Base-by-base conservation (phyloP, 306 rosid genomes). In the Datisca glomerata region DNA sequence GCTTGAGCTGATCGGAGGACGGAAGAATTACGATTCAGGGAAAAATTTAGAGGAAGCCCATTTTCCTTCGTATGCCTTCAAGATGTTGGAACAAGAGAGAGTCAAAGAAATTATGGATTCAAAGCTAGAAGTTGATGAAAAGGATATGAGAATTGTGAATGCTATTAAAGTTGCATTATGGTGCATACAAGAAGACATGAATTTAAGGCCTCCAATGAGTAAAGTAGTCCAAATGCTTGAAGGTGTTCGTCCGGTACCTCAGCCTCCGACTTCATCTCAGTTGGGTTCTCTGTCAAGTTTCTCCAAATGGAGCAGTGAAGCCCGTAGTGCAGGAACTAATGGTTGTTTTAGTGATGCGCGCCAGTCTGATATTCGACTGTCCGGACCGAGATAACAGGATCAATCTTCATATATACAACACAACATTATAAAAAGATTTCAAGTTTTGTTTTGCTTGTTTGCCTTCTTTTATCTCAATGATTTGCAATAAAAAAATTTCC, bases 111-210 rank as follows among this genome's bases (percentile, higher is more conserved):
- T 79, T 43, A 24, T 74, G 54, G 84, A 75, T 18, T 31, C 59
- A 24, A 61, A 63, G 66, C 70, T 75, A 14, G 80, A 66, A 25
- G 59, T 75, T 43, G 67, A 75, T 52, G 81, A 72, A 33, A 47
- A 49, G 9, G 69, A 63, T 28, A 50, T 41, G n/a, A 36, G 63
- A 37, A 63, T 55, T 18, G 47, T n/a, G 12, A 29, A 21, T 25
- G 63, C 53, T 3, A 36, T 61, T 41, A 48, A 55, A 55, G 57
- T 41, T 24, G 63, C 69, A 2, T 42, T 55, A 41, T 63, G 63
- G 63, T 63, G 63, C 41, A 56, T 61, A 21, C 61, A 61, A 34
- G 68, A 61, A 16, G 61, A 61, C 8, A 61, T 61, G 68, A 60
- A 61, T 17, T 21, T 45, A 19, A 46, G 68, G 44, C 68, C 68